Evolutionary conservation across 2,329 filamentous ascomycete species (phyloP), one percentile per base, ranked within the genome.

Genomic region (Alternaria longipes): DNA sequence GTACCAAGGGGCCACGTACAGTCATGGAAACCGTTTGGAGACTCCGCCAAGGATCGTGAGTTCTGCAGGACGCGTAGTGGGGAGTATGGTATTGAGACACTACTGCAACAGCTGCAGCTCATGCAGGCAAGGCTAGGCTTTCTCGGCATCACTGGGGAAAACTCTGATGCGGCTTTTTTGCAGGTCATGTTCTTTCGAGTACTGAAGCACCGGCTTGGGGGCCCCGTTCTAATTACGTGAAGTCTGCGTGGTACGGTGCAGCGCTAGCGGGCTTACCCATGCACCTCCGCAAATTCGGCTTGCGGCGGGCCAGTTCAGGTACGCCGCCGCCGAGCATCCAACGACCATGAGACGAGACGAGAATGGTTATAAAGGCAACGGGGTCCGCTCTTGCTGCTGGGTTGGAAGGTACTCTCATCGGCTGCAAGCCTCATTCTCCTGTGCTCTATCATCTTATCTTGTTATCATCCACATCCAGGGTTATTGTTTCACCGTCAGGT

Each of bases 1-100:
- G 60, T 73, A 61, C 65, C 42, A 63, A 56, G 51, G 49, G 51
- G 71, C 66, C 73, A 74, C 73, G 73, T 73, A 67, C 60, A 63
- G 67, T 68, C 62, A 65, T 58, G 56, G 56, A 63, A 59, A 62
- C 32, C 24, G 32, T 54, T 54, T 45, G 45, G 54, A 56, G 59
- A 56, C 47, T 45, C 7, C 44, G 71, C 71, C 72, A 74, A 75
- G 73, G 61, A 73, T 74, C 69, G 73, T 71, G 73, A 73, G 60
- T 51, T 68, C 47, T 60, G 60, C 64, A 63, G 36, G 60, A 60
- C 60, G 62, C 54, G 58, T 51, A 42, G 60, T 49, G 56, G 59
- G 36, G 50, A 47, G 44, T 24, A n/a, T 5, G 32, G 45, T 51
- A 14, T 32, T 34, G 49, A 41, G 32, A 52, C 54, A 63, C 47